Evolutionary conservation across 2,329 filamentous ascomycete species (phyloP).

Genomic region (Cercospora nicotianae): DNA sequence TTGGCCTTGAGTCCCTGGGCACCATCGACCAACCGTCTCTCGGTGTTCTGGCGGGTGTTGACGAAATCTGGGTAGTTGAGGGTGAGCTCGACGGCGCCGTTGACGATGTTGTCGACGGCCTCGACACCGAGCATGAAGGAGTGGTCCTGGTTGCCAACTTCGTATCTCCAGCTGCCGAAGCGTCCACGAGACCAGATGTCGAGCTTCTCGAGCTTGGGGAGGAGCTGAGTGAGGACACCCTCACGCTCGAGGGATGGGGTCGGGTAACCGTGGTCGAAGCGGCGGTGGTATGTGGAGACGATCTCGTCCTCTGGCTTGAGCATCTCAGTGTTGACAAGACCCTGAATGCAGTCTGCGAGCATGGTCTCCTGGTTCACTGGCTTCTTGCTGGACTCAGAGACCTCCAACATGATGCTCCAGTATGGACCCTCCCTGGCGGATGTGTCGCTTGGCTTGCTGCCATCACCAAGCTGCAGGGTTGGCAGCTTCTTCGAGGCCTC

Average conservation of each 20-base stretch:
- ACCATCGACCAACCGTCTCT: constrained; percentile 63
- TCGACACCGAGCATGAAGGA: constrained; percentile 97
- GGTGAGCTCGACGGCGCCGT: constrained; percentile 84
- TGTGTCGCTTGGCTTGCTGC: constrained; percentile 71
- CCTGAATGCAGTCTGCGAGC: constrained; percentile 88
- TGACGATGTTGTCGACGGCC: constrained; percentile 85
- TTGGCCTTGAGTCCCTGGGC: constrained; percentile 57
- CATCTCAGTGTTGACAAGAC: constrained; percentile 97
- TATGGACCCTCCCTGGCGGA: constrained; percentile 86
- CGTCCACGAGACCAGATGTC: constrained; percentile 94
- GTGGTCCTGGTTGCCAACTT: constrained; percentile 96
- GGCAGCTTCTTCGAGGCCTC: constrained; percentile 77
- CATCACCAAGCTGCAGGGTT: constrained; percentile 81
- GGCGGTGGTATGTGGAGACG: constrained; percentile 95
- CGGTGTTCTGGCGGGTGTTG: constrained; percentile 70
- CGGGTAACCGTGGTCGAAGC: constrained; percentile 97
- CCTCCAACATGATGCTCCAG: constrained; percentile 99
- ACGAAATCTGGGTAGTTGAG: constrained; percentile 97
- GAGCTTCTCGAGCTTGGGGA: constrained; percentile 87
- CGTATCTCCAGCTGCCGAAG: constrained; percentile 97
- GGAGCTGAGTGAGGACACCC: constrained; percentile 85
- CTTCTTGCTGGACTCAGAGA: constrained; percentile 95
- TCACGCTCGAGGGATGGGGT: constrained; percentile 94
- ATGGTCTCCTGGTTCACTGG: constrained; percentile 83
- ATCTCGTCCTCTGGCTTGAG: constrained; percentile 88